Conservation (phyloP, 805 yeast species). For the Ogataea polymorpha region DNA sequence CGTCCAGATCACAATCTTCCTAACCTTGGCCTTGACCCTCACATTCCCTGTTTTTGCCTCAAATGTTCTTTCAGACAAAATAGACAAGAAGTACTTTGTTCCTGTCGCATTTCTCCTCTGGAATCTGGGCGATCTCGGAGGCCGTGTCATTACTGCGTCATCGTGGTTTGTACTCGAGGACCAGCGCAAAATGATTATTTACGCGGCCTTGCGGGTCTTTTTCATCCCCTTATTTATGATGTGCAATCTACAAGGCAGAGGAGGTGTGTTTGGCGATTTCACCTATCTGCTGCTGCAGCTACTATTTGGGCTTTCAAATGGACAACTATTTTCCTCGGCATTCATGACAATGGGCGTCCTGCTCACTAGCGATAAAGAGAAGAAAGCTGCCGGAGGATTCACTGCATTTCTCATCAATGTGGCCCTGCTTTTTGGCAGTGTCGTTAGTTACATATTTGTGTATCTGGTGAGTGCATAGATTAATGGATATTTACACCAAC, state of each 20-base stretch:
- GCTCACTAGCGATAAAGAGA: constrained; percentile 49
- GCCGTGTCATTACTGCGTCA: constrained; percentile 65
- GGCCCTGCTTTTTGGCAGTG: constrained; percentile 78
- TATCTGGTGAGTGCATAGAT: constrained; percentile 12
- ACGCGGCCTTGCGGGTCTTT: constrained; percentile 51
- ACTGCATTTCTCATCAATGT: constrained; percentile 74
- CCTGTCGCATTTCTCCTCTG: constrained; percentile 81
- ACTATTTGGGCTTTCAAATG: constrained; percentile 81
- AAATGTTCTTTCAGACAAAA: constrained; percentile 45
- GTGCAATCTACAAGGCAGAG: constrained; percentile 53
- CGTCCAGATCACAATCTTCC: constrained; percentile 67
- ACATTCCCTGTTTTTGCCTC: constrained; percentile 91
- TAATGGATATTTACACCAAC: constrained; percentile 40
- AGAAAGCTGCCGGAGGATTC: constrained; percentile 93
- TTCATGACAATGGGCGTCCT: constrained; percentile 41
- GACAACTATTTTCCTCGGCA: constrained; percentile 76
- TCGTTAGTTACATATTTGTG: constrained; percentile 69
- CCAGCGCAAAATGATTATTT: constrained; percentile 45
- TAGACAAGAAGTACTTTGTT: constrained; percentile 45
- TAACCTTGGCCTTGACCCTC: constrained; percentile 71
- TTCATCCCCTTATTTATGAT: constrained; percentile 72
- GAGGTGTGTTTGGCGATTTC: constrained; percentile 51
- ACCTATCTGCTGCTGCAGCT: constrained; percentile 71
- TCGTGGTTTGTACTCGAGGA: constrained; percentile 39
- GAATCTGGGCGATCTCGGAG: constrained; percentile 86